Base-by-base conservation (phyloP, 805 yeast genomes). In the Saccharomyces eubayanus region DNA sequence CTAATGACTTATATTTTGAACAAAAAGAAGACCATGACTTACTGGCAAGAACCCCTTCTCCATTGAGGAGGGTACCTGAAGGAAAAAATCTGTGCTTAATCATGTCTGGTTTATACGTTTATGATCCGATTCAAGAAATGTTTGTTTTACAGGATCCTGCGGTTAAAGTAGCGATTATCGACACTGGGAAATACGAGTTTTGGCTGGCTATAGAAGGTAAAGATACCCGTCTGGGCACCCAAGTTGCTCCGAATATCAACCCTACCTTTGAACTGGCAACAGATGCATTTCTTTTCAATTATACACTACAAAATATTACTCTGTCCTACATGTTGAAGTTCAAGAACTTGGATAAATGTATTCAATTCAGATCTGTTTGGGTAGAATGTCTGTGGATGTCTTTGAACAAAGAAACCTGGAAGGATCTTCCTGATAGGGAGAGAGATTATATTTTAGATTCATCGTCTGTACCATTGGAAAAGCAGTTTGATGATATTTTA, bases 301-400 rank as follows among this genome's bases (percentile, higher is more conserved):
- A 79, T 57, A 71, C 69, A 28, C 59, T 70, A 4, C 75, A 67
- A 5, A 67, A 62, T 47, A 61, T 66, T 0, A 77, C 83, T 0
- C 72, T 76, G 28, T 84, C 96, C 1, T 87, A 85, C 78, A 74
- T 87, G 59, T 60, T 87, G 41, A 80, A 76, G 59, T 88, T 89
- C 62, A 57, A 58, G 0, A 65, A 68, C 43, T 63, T 69, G 9
- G 70, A 71, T 1, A 65, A 64, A 0, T 75, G 84, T 53, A 70
- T 72, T 24, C 57, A 63, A 10, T 87, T 88, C 64, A 88, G 87
- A 68, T 63, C 65, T 2, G 65, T 57, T 2, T 77, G 83, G 58
- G 76, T 81, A 62, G 73, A 71, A 45, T 73, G 83, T 2, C 67
- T 81, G 49, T 87, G 88, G 84, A 89, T 88, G 69, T 62, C 76